These are phyloP conservation scores for Vararia minispora DNA, from an alignment of 768 basidiomycete genomes.

Conservation along the genomic window DNA sequence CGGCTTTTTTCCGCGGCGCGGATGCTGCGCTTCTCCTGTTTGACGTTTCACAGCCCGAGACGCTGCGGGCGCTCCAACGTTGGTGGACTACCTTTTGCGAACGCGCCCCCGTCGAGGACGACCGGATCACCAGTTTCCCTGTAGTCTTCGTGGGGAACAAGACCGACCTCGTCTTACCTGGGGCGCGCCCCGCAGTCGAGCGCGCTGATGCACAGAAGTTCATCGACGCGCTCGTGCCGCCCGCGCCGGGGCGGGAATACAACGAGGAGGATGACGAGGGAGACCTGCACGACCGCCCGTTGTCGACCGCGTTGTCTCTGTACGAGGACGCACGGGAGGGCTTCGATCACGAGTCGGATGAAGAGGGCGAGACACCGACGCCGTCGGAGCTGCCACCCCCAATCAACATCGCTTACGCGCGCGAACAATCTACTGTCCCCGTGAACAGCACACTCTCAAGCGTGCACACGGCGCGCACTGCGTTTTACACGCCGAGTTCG, in stretches of 20 bases:
- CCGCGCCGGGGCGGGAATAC: no score
- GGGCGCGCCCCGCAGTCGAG: constrained; percentile 17
- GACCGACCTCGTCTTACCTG: constrained; percentile 36
- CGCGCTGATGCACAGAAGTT: constrained; percentile 39
- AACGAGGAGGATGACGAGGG: no score
- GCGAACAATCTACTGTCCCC: constrained; percentile 22
- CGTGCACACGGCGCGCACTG: constrained; percentile 43
- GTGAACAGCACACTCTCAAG: constrained; percentile 44
- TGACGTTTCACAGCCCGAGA: constrained; percentile 59
- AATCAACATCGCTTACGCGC: constrained; percentile 22
- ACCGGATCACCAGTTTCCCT: constrained; percentile 52
- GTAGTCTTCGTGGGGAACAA: constrained; percentile 70
- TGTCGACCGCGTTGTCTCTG: neutral
- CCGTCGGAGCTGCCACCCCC: constrained; percentile 18
- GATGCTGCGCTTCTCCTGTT: constrained; percentile 78
- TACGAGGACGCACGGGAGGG: no score
- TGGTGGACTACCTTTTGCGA: constrained; percentile 78
- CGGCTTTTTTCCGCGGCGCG: constrained; percentile 78
- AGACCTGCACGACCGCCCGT: constrained; percentile 6
- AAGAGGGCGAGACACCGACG: no score
- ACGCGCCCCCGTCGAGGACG: constrained; percentile 54
- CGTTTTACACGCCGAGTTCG: constrained; percentile 73
- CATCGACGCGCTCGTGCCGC: constrained; percentile 40
- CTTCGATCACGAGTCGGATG: no score
- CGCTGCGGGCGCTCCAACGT: constrained; percentile 43